Percentiles rank a stretch among this genome's conserved stretches.
Evolutionary conservation across 495 filamentous ascomycete species (phyloP).

Genomic region (Oleoguttula mirabilis): DNA sequence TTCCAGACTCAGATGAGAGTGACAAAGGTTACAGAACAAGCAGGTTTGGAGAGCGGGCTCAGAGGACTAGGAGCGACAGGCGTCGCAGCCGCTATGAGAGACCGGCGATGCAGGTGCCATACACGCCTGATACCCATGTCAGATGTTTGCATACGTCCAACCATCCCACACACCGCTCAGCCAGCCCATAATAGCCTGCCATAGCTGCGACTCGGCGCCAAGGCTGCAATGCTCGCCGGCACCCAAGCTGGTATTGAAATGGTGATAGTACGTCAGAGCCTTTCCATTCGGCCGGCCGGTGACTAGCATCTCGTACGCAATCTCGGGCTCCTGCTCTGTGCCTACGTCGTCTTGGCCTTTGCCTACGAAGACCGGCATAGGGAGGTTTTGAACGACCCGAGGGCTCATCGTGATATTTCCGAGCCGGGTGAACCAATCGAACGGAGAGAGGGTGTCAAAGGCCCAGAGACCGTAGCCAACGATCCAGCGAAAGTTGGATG

Average conservation of each 20-base stretch:
- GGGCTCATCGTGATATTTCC: not conserved
- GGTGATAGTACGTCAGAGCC: not conserved
- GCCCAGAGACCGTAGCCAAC: not conserved
- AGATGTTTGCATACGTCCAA: not conserved
- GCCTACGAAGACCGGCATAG: slow-evolving; percentile 2
- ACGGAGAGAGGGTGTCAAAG: not conserved
- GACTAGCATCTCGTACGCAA: not conserved
- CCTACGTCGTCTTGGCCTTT: slow-evolving; percentile 2
- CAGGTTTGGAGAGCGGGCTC: no score
- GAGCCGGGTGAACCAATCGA: not conserved
- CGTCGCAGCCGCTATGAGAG: no score
- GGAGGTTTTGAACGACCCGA: not conserved
- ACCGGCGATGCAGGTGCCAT: no score
- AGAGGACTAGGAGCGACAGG: no score
- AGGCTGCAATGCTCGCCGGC: slow-evolving; percentile 4
- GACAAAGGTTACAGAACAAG: no score
- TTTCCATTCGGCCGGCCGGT: not conserved
- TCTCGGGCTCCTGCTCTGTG: not conserved
- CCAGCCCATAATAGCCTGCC: not conserved
- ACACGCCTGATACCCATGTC: no score
- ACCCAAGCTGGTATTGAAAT: slow-evolving; percentile 5
- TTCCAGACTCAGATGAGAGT: no score
- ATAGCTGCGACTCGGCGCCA: slow-evolving; percentile 3
- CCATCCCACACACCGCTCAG: slow-evolving; percentile 5
- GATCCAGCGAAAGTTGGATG: not conserved